These are phyloP conservation scores for Juglanconis oblonga DNA, from an alignment of 2,329 filamentous ascomycete species.

Conservation along the genomic window DNA sequence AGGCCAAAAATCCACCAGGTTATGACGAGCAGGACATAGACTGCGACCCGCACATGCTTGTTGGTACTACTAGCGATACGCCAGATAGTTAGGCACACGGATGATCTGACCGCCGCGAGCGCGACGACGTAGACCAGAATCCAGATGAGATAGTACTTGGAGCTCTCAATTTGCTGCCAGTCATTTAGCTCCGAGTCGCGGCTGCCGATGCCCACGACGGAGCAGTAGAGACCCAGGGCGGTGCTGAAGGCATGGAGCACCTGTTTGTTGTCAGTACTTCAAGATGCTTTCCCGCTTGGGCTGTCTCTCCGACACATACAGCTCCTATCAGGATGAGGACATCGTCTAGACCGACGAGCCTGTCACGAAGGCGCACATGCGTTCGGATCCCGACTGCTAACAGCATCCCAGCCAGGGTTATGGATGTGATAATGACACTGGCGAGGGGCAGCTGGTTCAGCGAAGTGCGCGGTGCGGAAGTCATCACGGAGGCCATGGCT, in stretches of 20 bases:
- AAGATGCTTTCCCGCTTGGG: not conserved
- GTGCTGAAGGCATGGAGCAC: not conserved
- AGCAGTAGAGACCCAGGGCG: not conserved
- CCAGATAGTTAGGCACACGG: slow-evolving; percentile 5
- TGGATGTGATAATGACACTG: not conserved
- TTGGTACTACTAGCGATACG: not conserved
- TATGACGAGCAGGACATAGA: not conserved
- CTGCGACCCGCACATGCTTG: not conserved
- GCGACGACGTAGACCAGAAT: slow-evolving; percentile 2
- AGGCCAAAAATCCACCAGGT: not conserved
- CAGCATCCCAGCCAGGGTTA: not conserved
- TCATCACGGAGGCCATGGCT: not conserved
- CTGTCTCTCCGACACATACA: not conserved
- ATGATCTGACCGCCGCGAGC: slow-evolving; percentile 1
- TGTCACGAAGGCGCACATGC: not conserved
- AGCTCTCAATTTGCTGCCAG: not conserved
- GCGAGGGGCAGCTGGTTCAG: not conserved
- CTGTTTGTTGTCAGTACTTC: not conserved
- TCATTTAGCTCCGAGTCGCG: not conserved
- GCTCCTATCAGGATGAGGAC: not conserved
- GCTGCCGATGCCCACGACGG: not conserved
- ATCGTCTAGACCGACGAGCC: not conserved
- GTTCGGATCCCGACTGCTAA: not conserved
- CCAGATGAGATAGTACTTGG: slow-evolving; percentile 4
- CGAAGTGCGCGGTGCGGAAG: not conserved